A percentile compares a stretch with the other conserved stretches of the same genome.
phyloP scores from a whole-genome alignment of 257 asterid species.

The Osmanthus fragrans region DNA sequence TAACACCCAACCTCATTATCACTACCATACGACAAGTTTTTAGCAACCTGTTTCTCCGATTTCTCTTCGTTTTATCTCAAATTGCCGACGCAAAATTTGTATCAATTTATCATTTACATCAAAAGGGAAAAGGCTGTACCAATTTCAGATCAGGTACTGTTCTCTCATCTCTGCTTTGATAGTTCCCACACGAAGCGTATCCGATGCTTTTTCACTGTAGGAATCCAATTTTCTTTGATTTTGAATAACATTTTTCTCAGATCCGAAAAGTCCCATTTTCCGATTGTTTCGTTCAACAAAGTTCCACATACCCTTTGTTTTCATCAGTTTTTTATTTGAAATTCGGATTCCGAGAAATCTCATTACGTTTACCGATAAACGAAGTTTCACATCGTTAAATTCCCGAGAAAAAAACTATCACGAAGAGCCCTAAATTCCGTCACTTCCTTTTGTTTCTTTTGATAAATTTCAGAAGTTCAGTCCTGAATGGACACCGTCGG shows the following conservation, averaged over 20 bases:
- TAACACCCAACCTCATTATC: no score
- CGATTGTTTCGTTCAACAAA: not conserved
- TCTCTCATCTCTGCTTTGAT: constrained; percentile 23
- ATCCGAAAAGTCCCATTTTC: not conserved
- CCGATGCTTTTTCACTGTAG: constrained; percentile 5
- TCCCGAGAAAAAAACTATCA: constrained; percentile 16
- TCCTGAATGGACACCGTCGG: constrained; percentile 29
- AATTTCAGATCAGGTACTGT: constrained; percentile 34
- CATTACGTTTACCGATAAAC: constrained; percentile 19
- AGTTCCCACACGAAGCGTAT: constrained; percentile 24
- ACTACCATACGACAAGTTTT: not conserved
- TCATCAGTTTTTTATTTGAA: not conserved
- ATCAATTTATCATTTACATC: constrained; percentile 5
- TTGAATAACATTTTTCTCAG: no score
- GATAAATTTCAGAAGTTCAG: not conserved
- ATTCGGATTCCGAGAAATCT: constrained; percentile 34
- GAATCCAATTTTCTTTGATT: not conserved
- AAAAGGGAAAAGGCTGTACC: constrained; percentile 25
- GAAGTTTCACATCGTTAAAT: constrained; percentile 37
- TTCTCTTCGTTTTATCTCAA: constrained; percentile 28
- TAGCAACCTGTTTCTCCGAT: not conserved
- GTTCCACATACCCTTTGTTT: not conserved
- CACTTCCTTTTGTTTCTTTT: not conserved
- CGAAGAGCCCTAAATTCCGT: not conserved
- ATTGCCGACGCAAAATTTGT: constrained; percentile 2